These are phyloP conservation scores for Auricularia cornea DNA, from an alignment of 768 basidiomycete genomes.

Conservation along the genomic window DNA sequence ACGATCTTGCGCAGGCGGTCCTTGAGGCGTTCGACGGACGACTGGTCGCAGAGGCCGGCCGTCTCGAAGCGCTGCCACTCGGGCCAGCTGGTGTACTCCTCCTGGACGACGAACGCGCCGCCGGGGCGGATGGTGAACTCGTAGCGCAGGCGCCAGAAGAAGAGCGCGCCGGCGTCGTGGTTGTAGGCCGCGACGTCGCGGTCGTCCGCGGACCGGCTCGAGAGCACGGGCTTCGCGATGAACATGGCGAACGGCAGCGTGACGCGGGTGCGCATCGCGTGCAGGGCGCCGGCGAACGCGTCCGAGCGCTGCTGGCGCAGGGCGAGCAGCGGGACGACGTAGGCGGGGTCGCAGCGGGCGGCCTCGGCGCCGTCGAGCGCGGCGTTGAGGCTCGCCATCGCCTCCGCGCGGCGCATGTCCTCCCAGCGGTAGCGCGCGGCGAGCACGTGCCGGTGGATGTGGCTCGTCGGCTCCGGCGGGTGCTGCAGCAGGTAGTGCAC, in stretches of 20 bases:
- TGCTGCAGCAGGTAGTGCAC: not conserved
- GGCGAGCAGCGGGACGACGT: not conserved
- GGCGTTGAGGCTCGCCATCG: not conserved
- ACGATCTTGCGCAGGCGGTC: slow-evolving; percentile 1
- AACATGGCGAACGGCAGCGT: not conserved
- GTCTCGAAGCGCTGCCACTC: not conserved
- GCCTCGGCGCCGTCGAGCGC: not conserved
- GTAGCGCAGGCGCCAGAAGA: not conserved
- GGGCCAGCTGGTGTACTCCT: not conserved
- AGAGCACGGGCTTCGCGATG: not conserved
- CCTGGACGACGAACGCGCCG: not conserved
- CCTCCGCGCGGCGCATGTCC: not conserved
- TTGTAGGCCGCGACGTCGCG: not conserved
- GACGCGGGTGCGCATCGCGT: slow-evolving; percentile 1
- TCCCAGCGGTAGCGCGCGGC: not conserved
- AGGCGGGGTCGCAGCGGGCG: not conserved
- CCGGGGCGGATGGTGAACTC: not conserved
- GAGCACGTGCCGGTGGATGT: not conserved
- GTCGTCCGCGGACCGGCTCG: not conserved
- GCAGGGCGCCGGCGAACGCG: not conserved
- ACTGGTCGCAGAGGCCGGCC: not conserved
- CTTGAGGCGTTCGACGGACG: not conserved
- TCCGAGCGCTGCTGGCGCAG: not conserved
- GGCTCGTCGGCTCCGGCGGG: not conserved
- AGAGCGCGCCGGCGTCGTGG: not conserved